Conservation (phyloP, 1,284 basidiomycete species). For the Ceraceosorus bombacis region DNA sequence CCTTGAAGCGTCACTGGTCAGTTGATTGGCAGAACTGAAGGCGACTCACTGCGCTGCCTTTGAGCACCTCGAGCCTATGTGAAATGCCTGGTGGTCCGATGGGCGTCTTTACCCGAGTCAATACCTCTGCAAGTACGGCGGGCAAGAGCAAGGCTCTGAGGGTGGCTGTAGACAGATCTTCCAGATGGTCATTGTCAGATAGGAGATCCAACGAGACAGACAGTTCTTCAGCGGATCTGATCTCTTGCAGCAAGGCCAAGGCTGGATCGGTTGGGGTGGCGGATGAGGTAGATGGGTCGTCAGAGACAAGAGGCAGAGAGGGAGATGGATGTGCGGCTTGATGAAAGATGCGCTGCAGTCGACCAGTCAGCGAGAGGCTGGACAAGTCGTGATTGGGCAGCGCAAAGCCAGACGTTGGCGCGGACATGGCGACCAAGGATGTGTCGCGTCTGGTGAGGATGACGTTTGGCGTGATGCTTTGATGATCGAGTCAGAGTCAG, state of each 20-base stretch:
- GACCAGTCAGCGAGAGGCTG: neutral
- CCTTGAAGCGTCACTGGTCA: no score
- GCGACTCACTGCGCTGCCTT: no score
- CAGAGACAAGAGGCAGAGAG: neutral
- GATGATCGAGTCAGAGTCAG: no score
- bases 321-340: neutral
- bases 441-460: no score
- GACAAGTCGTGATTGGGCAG: neutral
- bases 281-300: constrained; percentile 1
- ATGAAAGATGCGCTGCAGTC: neutral
- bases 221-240: constrained; percentile 1
- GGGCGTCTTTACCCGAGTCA: constrained; percentile 4
- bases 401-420: no score
- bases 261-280: constrained; percentile 7
- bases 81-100: constrained; percentile 1
- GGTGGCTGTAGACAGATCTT: constrained; percentile 11
- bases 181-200: constrained; percentile 11
- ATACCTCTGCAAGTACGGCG: constrained; percentile 8
- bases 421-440: no score
- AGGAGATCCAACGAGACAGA: constrained; percentile 5
- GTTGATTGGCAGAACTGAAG: no score
- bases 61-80: neutral
- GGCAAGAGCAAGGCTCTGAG: constrained; percentile 8
- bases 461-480: no score
- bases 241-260: constrained; percentile 3